Base-by-base conservation (phyloP, 2,329 filamentous ascomycete genomes). In the Pseudogymnoascus sp. region DNA sequence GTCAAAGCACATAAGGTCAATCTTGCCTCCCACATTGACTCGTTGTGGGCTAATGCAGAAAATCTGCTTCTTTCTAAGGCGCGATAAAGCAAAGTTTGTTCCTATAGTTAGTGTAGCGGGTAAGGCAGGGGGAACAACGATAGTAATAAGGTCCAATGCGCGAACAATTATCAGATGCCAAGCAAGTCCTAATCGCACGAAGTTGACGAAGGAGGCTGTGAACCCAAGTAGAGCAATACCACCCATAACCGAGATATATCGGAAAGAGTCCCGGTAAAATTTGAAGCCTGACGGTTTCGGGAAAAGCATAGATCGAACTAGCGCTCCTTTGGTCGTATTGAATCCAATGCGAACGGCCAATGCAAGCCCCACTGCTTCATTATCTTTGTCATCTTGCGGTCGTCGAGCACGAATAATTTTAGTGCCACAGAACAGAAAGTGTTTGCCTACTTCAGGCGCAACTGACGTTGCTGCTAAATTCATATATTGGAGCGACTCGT, bases 271-370 rank as follows among this genome's bases (percentile, higher is more conserved):
- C 43, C 91, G 86, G 74, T 99, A 99, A 73, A 99, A 99, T 71
- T 95, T 97, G 83, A 99, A 99, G 0, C 93, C 93, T 0, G 93
- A 96, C 1, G 94, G 94, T 72, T 99, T 99, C 0, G 94, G 95
- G 72, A 99, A 99, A 38, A 99, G 83, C 93, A 99, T 99, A 0
- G 94, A 97, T 23, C 94, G 89, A 64, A 99, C 92, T 16, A 99
- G 79, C 8, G 94, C 91, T 23, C 94, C 94, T 74, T 99, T 99
- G 1, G 94, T 99, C 0, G 94, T 99, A 73, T 95, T 95, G 76
- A 99, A 99, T 1, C 94, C 94, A 2, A 92, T 99, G 65, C 94
- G 85, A 29, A 97, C 87, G 14, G 96, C 92, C 76, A 99, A 87
- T 11, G 93, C 94, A 37, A 99, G 80, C 1, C 91, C 93, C 63